Percentiles rank a stretch among this genome's conserved stretches.
phyloP scores from a whole-genome alignment of 140 eudicot species.

The Senecio squalidus region DNA sequence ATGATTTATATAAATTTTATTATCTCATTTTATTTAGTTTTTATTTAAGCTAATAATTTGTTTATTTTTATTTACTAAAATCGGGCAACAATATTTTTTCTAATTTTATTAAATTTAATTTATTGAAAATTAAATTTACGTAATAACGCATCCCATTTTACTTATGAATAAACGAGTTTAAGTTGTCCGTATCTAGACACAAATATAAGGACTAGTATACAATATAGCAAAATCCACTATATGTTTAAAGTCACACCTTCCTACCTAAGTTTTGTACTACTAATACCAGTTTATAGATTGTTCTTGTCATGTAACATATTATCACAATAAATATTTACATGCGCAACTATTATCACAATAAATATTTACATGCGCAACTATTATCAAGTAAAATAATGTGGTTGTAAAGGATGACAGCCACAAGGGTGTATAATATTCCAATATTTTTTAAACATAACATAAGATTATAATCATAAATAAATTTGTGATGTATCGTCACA shows the following conservation, averaged over 20 bases:
- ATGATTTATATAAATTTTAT: too few species aligned
- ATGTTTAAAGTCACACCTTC: neutral
- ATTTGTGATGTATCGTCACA: slow-evolving; percentile 18
- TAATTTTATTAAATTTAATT: too few species aligned
- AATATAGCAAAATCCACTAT: too few species aligned
- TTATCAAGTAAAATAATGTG: neutral
- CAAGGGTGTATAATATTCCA: neutral
- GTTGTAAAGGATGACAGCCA: slow-evolving; percentile 3
- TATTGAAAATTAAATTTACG: too few species aligned
- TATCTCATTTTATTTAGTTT: too few species aligned
- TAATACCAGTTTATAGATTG: neutral
- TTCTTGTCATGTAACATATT: neutral
- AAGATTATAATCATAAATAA: slow-evolving; percentile 1
- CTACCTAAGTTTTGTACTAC: neutral
- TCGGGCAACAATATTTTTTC: too few species aligned
- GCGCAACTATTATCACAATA: neutral
- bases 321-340: slow-evolving; percentile 1
- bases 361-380: neutral
- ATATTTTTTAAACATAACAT: neutral
- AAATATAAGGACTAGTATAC: too few species aligned
- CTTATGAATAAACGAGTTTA: too few species aligned
- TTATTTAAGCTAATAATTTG: too few species aligned
- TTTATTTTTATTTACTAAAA: too few species aligned
- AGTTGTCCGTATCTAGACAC: too few species aligned
- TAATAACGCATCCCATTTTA: too few species aligned